Evolutionary conservation across 202 grass and related monocot genomes (phyloP), one percentile per base, ranked within the genome.

Genomic region (Alloteropsis angusta): DNA sequence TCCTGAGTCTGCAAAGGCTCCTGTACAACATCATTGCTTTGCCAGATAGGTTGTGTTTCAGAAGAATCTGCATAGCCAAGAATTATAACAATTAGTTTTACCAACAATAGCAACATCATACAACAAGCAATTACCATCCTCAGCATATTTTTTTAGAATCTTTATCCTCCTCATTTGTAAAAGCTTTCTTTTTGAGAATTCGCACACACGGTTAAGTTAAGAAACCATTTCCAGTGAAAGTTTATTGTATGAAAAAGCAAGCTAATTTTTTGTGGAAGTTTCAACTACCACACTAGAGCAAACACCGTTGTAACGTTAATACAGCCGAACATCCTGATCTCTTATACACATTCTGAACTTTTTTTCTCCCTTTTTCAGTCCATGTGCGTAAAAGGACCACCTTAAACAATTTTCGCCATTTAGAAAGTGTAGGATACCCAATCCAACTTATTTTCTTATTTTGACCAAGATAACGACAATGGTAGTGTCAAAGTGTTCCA

Each of bases 51-150:
- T 53, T 74, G 47, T 26, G 6, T 61, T 69, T 83, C 70, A 77
- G 45, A 37, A 66, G 35, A 80, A 82, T 89, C 62, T 84, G 72
- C 82, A 79, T 64, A 87, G 44, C 45, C 62, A 77, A 87, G 71
- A 44, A 82, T 63, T 63, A 75, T 39, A 60, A 15, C 36, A 47
- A 58, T 77, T 77, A 83, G 63, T 54, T 72, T 52, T 72, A 87
- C 60, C 30, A 3, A 38, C 1, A 35, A 19, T 22, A 65, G 61
- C 66, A 83, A 46, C 68, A 88, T 83, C 74, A 76, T 83, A 45
- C 39, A 88, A 73, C 59, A 80, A 88, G 41, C 26, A 83, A 26
- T 19, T 21, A 8, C 52, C 35, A 38, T 26, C 35, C 18, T 61
- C 34, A 23, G 65, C 42, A 43, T 26, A 35, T 65, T 36, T 48